Evolutionary conservation across 441 rosid species (phyloP), one percentile per base, ranked within the genome.

Genomic region (Euphorbia schlechtendalii): DNA sequence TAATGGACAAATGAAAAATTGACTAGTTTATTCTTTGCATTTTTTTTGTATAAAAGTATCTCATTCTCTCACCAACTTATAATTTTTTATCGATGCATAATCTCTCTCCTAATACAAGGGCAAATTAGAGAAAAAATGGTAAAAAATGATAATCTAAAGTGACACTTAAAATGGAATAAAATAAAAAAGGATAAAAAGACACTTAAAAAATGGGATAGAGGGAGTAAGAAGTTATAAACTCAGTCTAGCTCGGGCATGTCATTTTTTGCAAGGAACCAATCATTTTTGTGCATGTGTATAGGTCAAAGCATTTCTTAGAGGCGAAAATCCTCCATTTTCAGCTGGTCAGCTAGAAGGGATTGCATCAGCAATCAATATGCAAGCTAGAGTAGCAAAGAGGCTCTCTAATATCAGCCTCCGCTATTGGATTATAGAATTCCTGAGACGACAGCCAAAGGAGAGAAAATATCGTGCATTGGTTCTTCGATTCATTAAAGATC

Each of bases 291-390:
- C 41, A n/a, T 60, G 40, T 11, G 5, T 74, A 58, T 75, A 92
- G 98, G 82, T 92, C 20, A 89, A 92, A 77, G 96, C 96, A 46
- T 77, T 89, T 76, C 86, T 90, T 61, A 79, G 89, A 74, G 95
- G 92, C 28, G 93, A 88, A 56, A 59, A 90, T 74, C 87, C 83
- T 65, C 99, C 97, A 30, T 84, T 87, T 75, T 80, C 96, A 68
- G 84, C 93, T 67, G 96, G 93, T 72, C 95, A 88, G 77, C 81
- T 93, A 69, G 99, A 90, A 81, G 97, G 90, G 64, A 83, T 90
- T 38, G 93, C 92, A 73, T 84, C 95, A 43, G 51, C 74, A 9
- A 81, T 87, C 51, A 88, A 87, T 72, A 83, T 90, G 86, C 93
- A 87, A 61, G 51, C 73, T 66, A 81, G 81, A 74, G 62, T 78